Evolutionary conservation across 495 filamentous ascomycete genomes (phyloP).

Genomic region (Tuber calosporum): DNA sequence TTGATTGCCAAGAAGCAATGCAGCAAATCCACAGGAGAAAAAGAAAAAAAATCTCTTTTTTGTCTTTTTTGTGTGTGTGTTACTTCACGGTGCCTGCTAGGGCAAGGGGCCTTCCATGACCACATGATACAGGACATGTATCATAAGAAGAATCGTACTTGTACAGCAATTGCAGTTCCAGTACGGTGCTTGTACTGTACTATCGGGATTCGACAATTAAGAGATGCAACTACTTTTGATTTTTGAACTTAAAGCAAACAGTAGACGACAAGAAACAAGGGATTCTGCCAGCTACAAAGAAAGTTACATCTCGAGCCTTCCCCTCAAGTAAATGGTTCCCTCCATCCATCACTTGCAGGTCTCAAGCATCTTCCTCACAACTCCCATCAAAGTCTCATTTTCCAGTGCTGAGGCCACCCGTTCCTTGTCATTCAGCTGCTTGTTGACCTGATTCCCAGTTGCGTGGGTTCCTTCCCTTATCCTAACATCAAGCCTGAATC

Average conservation of each 20-base stretch:
- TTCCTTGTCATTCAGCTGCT: constrained; percentile 94
- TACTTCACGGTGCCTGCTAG: background rate
- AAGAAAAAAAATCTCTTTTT: no score
- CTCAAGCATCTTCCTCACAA: constrained; percentile 87
- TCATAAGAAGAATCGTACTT: background rate
- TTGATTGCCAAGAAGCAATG: background rate
- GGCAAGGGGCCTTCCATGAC: background rate
- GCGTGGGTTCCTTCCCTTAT: constrained; percentile 96
- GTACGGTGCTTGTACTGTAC: background rate
- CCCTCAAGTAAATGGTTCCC: background rate
- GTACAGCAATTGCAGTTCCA: background rate
- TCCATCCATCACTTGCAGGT: constrained; percentile 51
- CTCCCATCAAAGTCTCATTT: constrained; percentile 79
- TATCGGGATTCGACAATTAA: background rate
- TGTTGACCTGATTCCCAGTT: constrained; percentile 89
- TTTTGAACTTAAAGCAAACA: background rate
- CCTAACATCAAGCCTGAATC: constrained; percentile 83
- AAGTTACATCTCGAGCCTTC: background rate
- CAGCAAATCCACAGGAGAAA: background rate
- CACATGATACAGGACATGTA: background rate
- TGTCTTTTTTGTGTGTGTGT: background rate
- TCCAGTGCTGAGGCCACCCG: constrained; percentile 89
- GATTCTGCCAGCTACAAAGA: background rate
- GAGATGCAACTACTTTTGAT: background rate
- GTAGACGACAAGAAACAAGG: background rate